phyloP scores from a whole-genome alignment of 1,284 basidiomycete genomes.

The Omphalotus olearius region DNA sequence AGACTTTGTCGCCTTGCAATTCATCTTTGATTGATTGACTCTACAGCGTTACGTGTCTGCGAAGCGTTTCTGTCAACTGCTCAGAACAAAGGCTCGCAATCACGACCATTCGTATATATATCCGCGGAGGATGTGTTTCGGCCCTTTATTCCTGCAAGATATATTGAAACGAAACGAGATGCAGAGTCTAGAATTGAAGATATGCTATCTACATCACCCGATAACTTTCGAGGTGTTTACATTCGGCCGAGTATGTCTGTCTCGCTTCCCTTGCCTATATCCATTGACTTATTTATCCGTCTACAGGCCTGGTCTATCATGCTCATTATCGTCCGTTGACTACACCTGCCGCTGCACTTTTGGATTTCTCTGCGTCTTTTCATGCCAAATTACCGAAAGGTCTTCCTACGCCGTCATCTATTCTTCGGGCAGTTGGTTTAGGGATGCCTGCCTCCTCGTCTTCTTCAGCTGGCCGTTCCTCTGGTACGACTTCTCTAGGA shows the following conservation, averaged over 20 bases:
- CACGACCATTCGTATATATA: constrained; percentile 85
- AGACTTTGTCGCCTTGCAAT: background rate
- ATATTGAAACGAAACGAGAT: constrained; percentile 88
- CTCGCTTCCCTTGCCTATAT: background rate
- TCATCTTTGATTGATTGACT: constrained; percentile 1
- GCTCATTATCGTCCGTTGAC: constrained; percentile 88
- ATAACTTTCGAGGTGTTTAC: constrained; percentile 62
- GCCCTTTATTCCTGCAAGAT: constrained; percentile 80
- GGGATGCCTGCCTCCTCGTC: constrained; percentile 22
- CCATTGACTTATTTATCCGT: constrained; percentile 6
- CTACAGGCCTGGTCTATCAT: constrained; percentile 89
- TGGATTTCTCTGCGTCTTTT: constrained; percentile 74
- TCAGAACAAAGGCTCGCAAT: constrained; percentile 25
- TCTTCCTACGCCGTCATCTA: constrained; percentile 61
- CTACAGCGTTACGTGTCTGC: constrained; percentile 67
- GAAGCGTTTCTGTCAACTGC: constrained; percentile 60
- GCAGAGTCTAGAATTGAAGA: constrained; percentile 71
- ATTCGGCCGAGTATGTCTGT: constrained; percentile 75
- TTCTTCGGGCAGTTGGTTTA: constrained; percentile 50
- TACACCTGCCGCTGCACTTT: constrained; percentile 79
- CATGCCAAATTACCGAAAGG: constrained; percentile 51
- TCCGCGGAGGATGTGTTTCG: constrained; percentile 94
- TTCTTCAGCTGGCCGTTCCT: background rate
- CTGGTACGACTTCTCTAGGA: constrained; percentile 18
- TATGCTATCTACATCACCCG: constrained; percentile 36